Evolutionary conservation across 2,329 filamentous ascomycete species (phyloP).

Genomic region (Scedosporium minutisporum): DNA sequence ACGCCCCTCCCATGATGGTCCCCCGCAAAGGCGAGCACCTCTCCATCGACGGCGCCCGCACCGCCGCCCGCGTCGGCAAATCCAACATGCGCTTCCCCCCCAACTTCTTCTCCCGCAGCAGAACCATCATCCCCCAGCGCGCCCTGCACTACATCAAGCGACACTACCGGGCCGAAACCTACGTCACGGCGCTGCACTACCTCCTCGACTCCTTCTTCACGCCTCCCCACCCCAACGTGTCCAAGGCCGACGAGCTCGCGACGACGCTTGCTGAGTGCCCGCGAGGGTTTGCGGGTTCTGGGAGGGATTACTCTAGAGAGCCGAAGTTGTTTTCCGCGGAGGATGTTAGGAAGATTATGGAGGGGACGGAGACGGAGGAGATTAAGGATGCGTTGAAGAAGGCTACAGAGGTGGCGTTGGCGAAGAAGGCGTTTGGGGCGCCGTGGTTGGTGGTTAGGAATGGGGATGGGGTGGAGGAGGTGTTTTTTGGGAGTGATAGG

Average conservation of each 20-base stretch:
- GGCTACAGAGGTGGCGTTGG: constrained; percentile 51
- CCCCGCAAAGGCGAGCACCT: constrained; percentile 57
- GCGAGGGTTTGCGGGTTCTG: constrained; percentile 12
- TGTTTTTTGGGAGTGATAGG: constrained; percentile 72
- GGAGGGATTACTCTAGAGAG: constrained; percentile 10
- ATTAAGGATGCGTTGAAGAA: constrained; percentile 36
- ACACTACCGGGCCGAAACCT: constrained; percentile 37
- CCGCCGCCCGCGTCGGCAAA: constrained; percentile 27
- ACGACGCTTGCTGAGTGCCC: constrained; percentile 23
- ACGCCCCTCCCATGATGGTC: constrained; percentile 65
- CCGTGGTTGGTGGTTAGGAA: constrained; percentile 67
- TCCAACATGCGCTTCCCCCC: constrained; percentile 26
- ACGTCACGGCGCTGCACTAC: constrained; percentile 42
- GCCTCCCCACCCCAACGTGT: constrained; percentile 46
- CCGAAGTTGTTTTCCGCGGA: constrained; percentile 34
- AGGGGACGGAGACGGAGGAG: constrained; percentile 36
- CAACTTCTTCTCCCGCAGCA: constrained; percentile 32
- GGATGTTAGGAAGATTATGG: constrained; percentile 47
- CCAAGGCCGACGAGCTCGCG: constrained; percentile 40
- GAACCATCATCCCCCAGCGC: constrained; percentile 49
- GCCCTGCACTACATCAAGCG: constrained; percentile 57
- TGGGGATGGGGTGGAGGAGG: constrained; percentile 46
- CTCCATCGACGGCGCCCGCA: constrained; percentile 28
- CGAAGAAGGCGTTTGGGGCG: constrained; percentile 62
- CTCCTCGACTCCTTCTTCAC: constrained; percentile 56